Evolutionary conservation across 108 stramenopile genomes (phyloP), one percentile per base, ranked within the genome.

Genomic region (Nitzschia sp.): DNA sequence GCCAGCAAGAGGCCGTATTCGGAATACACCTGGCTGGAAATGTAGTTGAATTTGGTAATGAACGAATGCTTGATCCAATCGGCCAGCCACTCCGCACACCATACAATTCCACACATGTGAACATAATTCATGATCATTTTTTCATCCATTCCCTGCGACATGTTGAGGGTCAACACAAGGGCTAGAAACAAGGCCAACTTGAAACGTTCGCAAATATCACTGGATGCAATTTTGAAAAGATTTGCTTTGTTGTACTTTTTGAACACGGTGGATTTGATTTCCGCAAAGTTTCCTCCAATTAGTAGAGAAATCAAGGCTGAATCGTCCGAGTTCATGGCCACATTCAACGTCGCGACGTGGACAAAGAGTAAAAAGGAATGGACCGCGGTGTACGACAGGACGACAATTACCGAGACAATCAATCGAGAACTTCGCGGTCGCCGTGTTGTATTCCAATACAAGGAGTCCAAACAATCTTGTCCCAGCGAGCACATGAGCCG

Each of bases 51-150:
- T 68, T 99, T 98, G 69, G 94, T 95, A 50, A 97, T 97, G 83
- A 98, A 98, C 6, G 88, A 76, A 69, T 96, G 95, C 77, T 99
- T 99, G 62, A 98, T 85, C 93, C 96, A 97, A 72, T 99, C 99
- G 29, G 89, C 80, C 21, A 98, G 62, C 29, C 95, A 70, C 73
- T 99, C 98, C 0, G 89, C 83, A 1, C 74, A 74, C 59, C 95
- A 80, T 25, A 99, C 94, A 62, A 94, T 59, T 1, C 75, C 78
- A 52, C 85, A 88, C 79, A 92, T 86, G 5, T 74, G 69, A 17
- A 89, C 59, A 48, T 91, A 95, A 41, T 80, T 85, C 53, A 70
- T 73, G 36, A 85, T 66, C 83, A 89, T 82, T 11, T 73, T 73
- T 23, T 64, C 65, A 32, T 84, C 84, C 84, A 89, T 90, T 57